A percentile compares a stretch with the other conserved stretches of the same genome.
phyloP scores from a whole-genome alignment of 2,329 filamentous ascomycete genomes.

The Zymoseptoria brevis region DNA sequence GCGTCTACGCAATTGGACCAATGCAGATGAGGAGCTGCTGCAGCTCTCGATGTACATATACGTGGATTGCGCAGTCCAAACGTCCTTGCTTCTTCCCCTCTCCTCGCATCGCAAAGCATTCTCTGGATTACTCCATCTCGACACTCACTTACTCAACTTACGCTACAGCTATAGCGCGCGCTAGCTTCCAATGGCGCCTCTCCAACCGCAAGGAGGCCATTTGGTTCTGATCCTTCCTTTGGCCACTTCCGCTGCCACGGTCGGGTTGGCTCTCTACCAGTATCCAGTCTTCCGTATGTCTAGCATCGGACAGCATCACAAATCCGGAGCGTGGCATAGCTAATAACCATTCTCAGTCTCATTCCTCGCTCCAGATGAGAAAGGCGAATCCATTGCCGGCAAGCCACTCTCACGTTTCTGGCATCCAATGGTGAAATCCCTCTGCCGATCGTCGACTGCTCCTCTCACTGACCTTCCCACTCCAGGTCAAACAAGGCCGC shows the following conservation, averaged over 20 bases:
- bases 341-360: not conserved
- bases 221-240: slow-evolving; percentile 25
- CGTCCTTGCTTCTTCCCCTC: not conserved
- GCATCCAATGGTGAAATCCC: slow-evolving; percentile 10
- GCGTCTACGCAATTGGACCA: slow-evolving; percentile 4
- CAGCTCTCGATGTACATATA: slow-evolving; percentile 1
- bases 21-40: slow-evolving; percentile 1
- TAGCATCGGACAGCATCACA: not conserved
- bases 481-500: slow-evolving; percentile 16
- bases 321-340: not conserved
- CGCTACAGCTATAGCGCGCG: not conserved
- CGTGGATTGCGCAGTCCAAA: not conserved
- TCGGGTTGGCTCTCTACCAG: slow-evolving; percentile 24
- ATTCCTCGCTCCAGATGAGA: slow-evolving; percentile 14
- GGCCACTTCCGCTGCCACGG: slow-evolving; percentile 24
- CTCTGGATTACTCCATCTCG: no score
- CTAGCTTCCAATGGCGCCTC: slow-evolving; percentile 18
- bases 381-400: slow-evolving; percentile 15
- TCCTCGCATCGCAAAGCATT: no score
- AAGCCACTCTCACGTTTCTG: slow-evolving; percentile 23
- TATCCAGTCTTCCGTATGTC: slow-evolving; percentile 18
- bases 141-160: not conserved
- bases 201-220: slow-evolving; percentile 19
- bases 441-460: not conserved
- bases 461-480: not conserved